phyloP scores from a whole-genome alignment of 305 asterid species.

The Rubia peregrina region DNA sequence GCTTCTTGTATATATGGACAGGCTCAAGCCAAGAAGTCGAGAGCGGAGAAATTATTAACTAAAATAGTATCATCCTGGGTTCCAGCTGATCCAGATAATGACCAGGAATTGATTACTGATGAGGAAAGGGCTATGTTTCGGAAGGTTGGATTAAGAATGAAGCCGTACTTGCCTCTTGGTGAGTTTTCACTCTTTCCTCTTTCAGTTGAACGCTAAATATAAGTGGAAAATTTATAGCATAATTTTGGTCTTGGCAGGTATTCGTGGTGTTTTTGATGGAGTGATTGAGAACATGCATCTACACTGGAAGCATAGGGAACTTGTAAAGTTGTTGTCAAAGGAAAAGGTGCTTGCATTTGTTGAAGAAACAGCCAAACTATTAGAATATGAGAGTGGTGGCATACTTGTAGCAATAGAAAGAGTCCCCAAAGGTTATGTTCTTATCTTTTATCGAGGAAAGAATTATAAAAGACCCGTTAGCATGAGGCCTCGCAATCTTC shows the following conservation, averaged over 20 bases:
- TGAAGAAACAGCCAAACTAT: constrained; percentile 88
- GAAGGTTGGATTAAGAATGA: constrained; percentile 88
- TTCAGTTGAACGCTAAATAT: neutral
- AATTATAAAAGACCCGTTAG: constrained; percentile 78
- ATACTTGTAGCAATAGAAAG: constrained; percentile 76
- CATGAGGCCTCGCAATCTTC: constrained; percentile 94
- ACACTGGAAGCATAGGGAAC: constrained; percentile 98
- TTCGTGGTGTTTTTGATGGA: constrained; percentile 97
- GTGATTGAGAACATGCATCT: constrained; percentile 99
- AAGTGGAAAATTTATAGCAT: constrained; percentile 19
- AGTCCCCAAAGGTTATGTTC: constrained; percentile 79
- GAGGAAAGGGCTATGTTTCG: constrained; percentile 91
- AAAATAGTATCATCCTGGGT: constrained; percentile 88
- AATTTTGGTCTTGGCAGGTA: constrained; percentile 43
- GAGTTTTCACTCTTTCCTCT: constrained; percentile 28
- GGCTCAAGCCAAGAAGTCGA: constrained; percentile 91
- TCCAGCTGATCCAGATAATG: constrained; percentile 83
- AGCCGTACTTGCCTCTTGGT: constrained; percentile 94
- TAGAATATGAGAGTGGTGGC: constrained; percentile 98
- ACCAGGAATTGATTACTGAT: constrained; percentile 93
- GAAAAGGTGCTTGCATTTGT: constrained; percentile 73
- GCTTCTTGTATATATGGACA: constrained; percentile 31
- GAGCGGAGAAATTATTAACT: constrained; percentile 75
- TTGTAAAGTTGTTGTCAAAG: constrained; percentile 87
- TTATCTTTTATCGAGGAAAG: constrained; percentile 95